These are phyloP conservation scores for Penicillium taxi DNA, from an alignment of 495 filamentous ascomycete genomes.

Conservation along the genomic window DNA sequence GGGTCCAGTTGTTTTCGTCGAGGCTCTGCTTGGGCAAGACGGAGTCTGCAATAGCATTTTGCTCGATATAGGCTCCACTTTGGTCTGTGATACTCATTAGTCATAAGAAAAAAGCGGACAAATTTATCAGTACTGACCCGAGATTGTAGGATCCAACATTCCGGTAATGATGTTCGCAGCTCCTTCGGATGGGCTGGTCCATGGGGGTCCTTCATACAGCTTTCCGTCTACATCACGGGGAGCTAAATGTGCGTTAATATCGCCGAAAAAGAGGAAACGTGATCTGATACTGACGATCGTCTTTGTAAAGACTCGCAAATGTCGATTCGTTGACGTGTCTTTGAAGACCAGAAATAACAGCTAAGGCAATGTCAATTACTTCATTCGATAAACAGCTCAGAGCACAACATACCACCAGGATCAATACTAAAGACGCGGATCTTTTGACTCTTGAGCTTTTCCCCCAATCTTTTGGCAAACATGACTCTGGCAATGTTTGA, in stretches of 20 bases:
- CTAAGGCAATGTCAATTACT: constrained; percentile 4
- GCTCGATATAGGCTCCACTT: constrained; percentile 9
- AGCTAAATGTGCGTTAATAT: constrained; percentile 1
- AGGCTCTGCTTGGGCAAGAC: constrained; percentile 13
- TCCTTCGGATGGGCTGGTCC: constrained; percentile 14
- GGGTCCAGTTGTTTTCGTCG: constrained; percentile 10
- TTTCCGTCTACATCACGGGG: constrained; percentile 13
- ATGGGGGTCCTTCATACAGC: constrained; percentile 3
- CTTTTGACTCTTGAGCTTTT: constrained; percentile 10
- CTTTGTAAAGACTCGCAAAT: constrained; percentile 3
- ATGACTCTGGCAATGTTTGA: constrained; percentile 17
- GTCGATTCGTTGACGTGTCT: constrained; percentile 8
- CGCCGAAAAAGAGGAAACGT: too few relatives aligned
- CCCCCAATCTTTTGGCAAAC: constrained; percentile 15
- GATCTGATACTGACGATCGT: constrained; percentile 8
- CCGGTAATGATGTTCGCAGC: constrained; percentile 17
- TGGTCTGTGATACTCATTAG: constrained; percentile 2
- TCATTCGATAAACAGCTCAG: not conserved
- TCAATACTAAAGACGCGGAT: constrained; percentile 17
- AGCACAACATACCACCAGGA: constrained; percentile 11
- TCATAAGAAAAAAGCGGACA: not conserved
- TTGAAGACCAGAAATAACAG: constrained; percentile 12
- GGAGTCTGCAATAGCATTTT: constrained; percentile 13
- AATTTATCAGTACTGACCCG: constrained; percentile 4
- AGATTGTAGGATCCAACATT: constrained; percentile 17